phyloP scores from a whole-genome alignment of 2,329 filamentous ascomycete species.

The Trichoderma lentiforme region DNA sequence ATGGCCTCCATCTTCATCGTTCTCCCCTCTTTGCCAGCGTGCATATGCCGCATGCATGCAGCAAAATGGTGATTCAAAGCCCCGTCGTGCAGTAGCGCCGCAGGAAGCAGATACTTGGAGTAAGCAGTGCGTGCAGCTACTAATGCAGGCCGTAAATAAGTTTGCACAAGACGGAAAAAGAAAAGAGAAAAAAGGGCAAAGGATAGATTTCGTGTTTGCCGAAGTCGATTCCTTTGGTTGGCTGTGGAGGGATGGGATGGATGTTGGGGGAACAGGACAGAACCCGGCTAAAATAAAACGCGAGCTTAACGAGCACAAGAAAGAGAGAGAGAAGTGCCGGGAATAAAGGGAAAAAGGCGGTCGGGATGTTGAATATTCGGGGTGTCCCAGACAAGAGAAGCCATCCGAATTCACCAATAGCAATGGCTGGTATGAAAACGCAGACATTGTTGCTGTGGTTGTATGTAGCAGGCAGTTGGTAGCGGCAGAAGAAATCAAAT shows the following conservation, averaged over 20 bases:
- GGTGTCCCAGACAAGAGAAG: background rate
- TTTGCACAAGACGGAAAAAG: background rate
- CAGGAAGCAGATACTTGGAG: background rate
- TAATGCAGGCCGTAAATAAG: background rate
- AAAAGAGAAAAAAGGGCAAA: background rate
- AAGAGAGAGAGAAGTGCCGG: background rate
- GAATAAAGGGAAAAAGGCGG: background rate
- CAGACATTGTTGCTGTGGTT: background rate
- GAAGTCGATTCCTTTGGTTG: background rate
- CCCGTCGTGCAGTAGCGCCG: conserved; percentile 9
- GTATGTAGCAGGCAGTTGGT: background rate
- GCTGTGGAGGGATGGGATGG: background rate
- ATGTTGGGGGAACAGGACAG: background rate
- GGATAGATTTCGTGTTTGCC: background rate
- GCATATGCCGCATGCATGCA: conserved; percentile 2
- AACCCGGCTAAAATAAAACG: background rate
- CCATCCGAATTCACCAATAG: background rate
- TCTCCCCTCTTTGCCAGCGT: background rate
- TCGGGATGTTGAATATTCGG: background rate
- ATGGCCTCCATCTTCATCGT: background rate
- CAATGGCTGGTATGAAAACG: background rate
- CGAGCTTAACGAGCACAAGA: background rate
- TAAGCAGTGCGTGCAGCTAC: conserved; percentile 11
- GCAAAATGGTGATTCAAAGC: conserved; percentile 6
- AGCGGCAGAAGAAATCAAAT: background rate